Percentiles rank a stretch among this genome's conserved stretches.
phyloP scores from a whole-genome alignment of 108 stramenopile species.

The Nannochloropsis salina region DNA sequence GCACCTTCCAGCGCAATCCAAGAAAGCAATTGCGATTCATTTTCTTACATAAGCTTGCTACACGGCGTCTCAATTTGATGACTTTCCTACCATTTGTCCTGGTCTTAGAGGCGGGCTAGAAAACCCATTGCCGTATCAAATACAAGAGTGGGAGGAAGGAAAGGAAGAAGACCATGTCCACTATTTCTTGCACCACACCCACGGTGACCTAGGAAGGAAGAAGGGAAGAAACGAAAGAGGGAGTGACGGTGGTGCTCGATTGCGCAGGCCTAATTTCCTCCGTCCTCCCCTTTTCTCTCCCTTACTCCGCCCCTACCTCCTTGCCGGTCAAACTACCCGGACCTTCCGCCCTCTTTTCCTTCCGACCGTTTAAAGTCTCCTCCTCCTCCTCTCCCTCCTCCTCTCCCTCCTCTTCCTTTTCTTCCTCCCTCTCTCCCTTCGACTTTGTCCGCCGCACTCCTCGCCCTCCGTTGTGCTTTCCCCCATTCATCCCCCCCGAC shows the following conservation, averaged over 20 bases:
- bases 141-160: slow-evolving; percentile 42
- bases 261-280: not conserved
- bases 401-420: not conserved
- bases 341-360: too few relatives aligned
- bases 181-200: slow-evolving; percentile 27
- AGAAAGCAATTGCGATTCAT: too few relatives aligned
- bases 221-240: not conserved
- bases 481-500: not conserved
- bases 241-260: not conserved
- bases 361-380: not conserved
- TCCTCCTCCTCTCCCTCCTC: not conserved
- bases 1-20: too few relatives aligned
- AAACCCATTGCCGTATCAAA: slow-evolving; percentile 43
- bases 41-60: not conserved
- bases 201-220: not conserved
- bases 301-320: not conserved
- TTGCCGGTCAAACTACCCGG: not conserved
- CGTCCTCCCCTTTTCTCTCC: not conserved
- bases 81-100: not conserved
- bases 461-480: not conserved
- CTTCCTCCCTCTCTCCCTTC: slow-evolving; percentile 24
- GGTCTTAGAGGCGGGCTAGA: not conserved
- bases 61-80: not conserved
- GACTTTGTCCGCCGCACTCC: not conserved
- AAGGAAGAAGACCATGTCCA: slow-evolving; percentile 37